Conservation (phyloP, 2,329 filamentous ascomycete species). For the Hymenoscyphus scutula region DNA sequence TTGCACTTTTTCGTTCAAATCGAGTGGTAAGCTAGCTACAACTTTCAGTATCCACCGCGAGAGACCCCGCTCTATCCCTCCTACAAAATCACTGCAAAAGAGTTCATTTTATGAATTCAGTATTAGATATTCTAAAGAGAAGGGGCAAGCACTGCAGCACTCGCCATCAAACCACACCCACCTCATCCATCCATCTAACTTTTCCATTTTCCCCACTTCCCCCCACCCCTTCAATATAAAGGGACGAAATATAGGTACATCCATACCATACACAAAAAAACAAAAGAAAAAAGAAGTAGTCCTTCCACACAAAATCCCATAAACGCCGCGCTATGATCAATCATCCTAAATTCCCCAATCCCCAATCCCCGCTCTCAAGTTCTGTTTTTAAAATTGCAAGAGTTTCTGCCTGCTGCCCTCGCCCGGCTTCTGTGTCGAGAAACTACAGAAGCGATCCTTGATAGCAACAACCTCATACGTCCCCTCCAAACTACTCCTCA, state of each 20-base stretch:
- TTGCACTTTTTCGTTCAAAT: too few relatives aligned
- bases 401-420: slow-evolving; percentile 45
- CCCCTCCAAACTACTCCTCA: slow-evolving; percentile 87
- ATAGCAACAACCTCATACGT: slow-evolving; percentile 97
- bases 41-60: too few relatives aligned
- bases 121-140: too few relatives aligned
- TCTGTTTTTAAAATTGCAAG: slow-evolving; percentile 26
- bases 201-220: neutral
- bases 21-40: too few relatives aligned
- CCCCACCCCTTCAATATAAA: neutral
- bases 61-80: too few relatives aligned
- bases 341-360: slow-evolving; percentile 18
- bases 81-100: too few relatives aligned
- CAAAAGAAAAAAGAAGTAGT: too few relatives aligned
- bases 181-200: neutral
- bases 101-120: too few relatives aligned
- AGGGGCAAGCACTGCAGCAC: too few relatives aligned
- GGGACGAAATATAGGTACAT: slow-evolving; percentile 1
- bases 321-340: slow-evolving; percentile 38
- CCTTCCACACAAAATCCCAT: slow-evolving; percentile 12
- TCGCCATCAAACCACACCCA: too few relatives aligned
- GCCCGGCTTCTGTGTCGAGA: slow-evolving; percentile 65
- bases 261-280: slow-evolving; percentile 11
- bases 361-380: neutral
- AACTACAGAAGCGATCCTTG: slow-evolving; percentile 89